Evolutionary conservation across 306 rosid species (phyloP).

Genomic region (Acacia confusa): DNA sequence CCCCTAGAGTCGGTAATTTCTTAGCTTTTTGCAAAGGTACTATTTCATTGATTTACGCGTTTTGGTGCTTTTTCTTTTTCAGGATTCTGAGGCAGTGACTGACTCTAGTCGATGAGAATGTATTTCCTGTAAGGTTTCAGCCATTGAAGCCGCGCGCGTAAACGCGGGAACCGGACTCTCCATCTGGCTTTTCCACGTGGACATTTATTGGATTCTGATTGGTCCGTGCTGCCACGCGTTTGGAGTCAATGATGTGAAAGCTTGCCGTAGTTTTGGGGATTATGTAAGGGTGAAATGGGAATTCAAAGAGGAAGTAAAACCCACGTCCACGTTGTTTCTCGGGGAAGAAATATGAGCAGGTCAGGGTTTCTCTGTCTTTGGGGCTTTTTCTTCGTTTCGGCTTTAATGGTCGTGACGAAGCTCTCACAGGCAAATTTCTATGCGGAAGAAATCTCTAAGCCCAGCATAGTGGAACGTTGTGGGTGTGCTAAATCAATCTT

Average conservation of each 20-base stretch:
- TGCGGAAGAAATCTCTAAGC: too few relatives aligned
- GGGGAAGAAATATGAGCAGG: too few relatives aligned
- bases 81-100: background rate
- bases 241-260: background rate
- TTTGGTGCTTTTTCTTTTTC: background rate
- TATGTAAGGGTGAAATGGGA: background rate
- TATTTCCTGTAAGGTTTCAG: background rate
- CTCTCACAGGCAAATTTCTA: background rate
- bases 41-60: background rate
- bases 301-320: background rate
- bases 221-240: background rate
- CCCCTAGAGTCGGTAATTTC: background rate
- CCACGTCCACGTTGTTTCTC: slow-evolving; percentile 1
- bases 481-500: too few relatives aligned
- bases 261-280: background rate
- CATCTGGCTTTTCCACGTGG: background rate
- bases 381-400: background rate
- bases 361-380: too few relatives aligned
- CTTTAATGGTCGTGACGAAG: background rate
- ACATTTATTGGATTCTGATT: too few relatives aligned
- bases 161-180: background rate
- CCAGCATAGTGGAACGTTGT: too few relatives aligned
- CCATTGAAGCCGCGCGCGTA: background rate
- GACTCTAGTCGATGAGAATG: background rate
- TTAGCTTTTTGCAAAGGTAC: background rate